A percentile compares a stretch with the other conserved stretches of the same genome.
phyloP scores from a whole-genome alignment of 257 asterid genomes.

The Apocynum venetum region DNA sequence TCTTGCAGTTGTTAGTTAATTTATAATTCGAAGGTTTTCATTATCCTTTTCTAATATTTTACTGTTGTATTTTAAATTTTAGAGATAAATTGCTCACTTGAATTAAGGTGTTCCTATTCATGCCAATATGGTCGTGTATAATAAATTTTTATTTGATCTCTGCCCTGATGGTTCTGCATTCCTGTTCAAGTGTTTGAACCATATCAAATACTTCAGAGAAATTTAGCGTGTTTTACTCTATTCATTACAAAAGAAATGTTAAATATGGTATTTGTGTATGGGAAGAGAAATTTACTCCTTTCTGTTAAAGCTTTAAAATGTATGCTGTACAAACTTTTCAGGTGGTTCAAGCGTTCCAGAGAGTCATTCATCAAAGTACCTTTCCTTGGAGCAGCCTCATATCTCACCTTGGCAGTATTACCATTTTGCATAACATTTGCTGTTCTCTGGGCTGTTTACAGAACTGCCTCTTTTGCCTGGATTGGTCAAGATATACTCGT shows the following conservation, averaged over 20 bases:
- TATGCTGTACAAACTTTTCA: constrained; percentile 15
- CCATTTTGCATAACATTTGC: constrained; percentile 88
- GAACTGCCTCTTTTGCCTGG: constrained; percentile 72
- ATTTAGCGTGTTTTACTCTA: not conserved
- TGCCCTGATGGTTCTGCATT: not conserved
- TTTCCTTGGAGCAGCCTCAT: constrained; percentile 51
- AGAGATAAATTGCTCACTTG: not conserved
- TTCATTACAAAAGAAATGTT: no score
- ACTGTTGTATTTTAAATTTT: not conserved
- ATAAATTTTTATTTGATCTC: not conserved
- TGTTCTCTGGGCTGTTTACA: constrained; percentile 74
- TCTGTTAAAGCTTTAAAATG: constrained; percentile 3
- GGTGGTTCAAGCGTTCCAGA: constrained; percentile 45
- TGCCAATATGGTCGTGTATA: not conserved
- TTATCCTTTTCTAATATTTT: no score
- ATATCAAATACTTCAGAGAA: not conserved
- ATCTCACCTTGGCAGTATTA: constrained; percentile 74
- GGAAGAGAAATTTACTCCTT: not conserved
- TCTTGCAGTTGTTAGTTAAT: not conserved
- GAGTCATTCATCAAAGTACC: constrained; percentile 46
- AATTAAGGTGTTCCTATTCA: not conserved
- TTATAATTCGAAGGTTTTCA: not conserved
- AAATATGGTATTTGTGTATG: not conserved
- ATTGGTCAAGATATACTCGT: constrained; percentile 94
- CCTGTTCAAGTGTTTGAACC: not conserved